These are phyloP conservation scores for Gloeopeniophorella convolvens DNA, from an alignment of 768 basidiomycete genomes.

Conservation along the genomic window DNA sequence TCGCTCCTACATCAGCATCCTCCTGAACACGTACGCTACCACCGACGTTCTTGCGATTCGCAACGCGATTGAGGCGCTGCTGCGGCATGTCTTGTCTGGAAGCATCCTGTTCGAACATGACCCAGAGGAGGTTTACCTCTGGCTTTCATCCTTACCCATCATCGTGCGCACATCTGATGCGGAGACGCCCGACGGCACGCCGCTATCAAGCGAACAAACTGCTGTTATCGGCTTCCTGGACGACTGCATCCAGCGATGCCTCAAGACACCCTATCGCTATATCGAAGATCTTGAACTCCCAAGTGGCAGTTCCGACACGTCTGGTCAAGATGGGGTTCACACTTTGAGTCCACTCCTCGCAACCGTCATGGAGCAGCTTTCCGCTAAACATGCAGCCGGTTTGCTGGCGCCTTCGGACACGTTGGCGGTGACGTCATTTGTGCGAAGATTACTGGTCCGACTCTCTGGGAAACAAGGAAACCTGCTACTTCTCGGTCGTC, in stretches of 20 bases:
- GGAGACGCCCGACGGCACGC: constrained; percentile 45
- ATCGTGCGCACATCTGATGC: constrained; percentile 31
- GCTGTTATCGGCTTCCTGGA: constrained; percentile 68
- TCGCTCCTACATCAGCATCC: constrained; percentile 64
- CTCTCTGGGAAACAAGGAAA: constrained; percentile 50
- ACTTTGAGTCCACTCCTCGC: constrained; percentile 70
- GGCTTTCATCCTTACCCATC: constrained; percentile 63
- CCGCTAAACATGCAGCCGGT: constrained; percentile 54
- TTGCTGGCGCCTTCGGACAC: constrained; percentile 53
- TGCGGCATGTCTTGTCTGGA: constrained; percentile 57
- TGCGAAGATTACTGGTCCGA: constrained; percentile 55
- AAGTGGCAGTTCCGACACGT: constrained; percentile 22
- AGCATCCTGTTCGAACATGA: constrained; percentile 81
- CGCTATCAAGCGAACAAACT: constrained; percentile 49
- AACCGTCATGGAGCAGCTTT: constrained; percentile 73
- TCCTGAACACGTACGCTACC: constrained; percentile 57
- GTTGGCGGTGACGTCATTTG: constrained; percentile 55
- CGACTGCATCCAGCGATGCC: constrained; percentile 75
- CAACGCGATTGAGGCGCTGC: constrained; percentile 43
- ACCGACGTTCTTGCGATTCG: constrained; percentile 48
- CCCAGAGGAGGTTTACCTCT: constrained; percentile 59
- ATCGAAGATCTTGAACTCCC: constrained; percentile 56
- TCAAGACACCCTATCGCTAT: constrained; percentile 81
- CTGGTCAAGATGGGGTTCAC: constrained; percentile 25
- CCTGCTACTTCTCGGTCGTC: constrained; percentile 31